phyloP scores from a whole-genome alignment of 805 yeast species.

The Myxozyma mucilagina region DNA sequence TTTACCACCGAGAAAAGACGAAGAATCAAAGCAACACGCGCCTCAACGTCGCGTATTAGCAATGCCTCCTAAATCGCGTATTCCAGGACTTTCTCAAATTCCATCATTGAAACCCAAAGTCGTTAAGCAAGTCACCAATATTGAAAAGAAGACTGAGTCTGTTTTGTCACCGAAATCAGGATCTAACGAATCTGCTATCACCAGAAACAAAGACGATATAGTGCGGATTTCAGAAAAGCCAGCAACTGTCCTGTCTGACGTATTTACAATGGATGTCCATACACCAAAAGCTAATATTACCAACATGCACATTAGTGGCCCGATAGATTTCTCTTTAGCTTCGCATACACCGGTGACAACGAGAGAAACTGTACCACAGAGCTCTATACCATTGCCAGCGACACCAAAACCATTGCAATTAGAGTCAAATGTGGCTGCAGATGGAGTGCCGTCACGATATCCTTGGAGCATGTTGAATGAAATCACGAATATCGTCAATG shows the following conservation, averaged over 20 bases:
- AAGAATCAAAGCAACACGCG: too few relatives aligned
- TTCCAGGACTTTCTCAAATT: slow-evolving; percentile 4
- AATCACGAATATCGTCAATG: slow-evolving; percentile 2
- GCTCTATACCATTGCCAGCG: too few relatives aligned
- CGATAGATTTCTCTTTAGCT: too few relatives aligned
- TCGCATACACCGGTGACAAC: too few relatives aligned
- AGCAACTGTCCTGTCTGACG: neutral
- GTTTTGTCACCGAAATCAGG: too few relatives aligned
- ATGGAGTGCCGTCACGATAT: slow-evolving; percentile 1
- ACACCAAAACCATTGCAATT: too few relatives aligned
- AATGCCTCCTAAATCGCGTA: slow-evolving; percentile 1
- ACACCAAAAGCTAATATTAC: too few relatives aligned
- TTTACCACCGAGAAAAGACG: neutral
- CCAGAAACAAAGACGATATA: neutral
- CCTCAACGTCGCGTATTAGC: neutral
- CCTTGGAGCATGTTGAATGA: slow-evolving; percentile 16
- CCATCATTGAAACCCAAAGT: neutral
- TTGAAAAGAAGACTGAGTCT: too few relatives aligned
- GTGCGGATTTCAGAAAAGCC: neutral
- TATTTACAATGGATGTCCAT: neutral
- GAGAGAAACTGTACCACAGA: too few relatives aligned
- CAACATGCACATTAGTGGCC: too few relatives aligned
- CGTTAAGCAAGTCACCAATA: too few relatives aligned
- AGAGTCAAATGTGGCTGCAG: neutral
- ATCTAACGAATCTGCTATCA: too few relatives aligned